These are phyloP conservation scores for Phialocephala subalpina DNA, from an alignment of 2,329 filamentous ascomycete genomes.

Conservation along the genomic window DNA sequence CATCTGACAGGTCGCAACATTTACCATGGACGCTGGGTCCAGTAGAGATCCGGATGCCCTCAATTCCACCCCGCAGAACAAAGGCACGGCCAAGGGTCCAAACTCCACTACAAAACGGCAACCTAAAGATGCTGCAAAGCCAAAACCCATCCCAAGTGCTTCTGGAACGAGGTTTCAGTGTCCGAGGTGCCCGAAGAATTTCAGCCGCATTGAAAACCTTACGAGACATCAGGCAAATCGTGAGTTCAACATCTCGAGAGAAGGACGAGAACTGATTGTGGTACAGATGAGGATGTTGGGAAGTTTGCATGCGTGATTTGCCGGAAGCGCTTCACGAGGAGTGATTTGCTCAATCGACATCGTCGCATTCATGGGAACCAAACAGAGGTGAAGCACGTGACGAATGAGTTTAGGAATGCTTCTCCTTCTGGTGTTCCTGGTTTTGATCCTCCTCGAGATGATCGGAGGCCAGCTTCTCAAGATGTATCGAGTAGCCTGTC, in stretches of 20 bases:
- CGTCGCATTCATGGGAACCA: constrained; percentile 37
- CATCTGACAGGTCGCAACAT: background rate
- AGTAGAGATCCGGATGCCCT: constrained; percentile 5
- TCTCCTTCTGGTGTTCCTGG: constrained; percentile 18
- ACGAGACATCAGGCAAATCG: constrained; percentile 44
- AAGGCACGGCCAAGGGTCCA: background rate
- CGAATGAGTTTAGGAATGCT: constrained; percentile 21
- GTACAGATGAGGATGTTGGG: constrained; percentile 41
- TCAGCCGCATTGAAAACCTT: constrained; percentile 42
- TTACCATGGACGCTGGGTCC: background rate
- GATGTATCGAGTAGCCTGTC: constrained; percentile 22
- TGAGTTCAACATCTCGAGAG: constrained; percentile 26
- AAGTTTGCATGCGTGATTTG: constrained; percentile 41
- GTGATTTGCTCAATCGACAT: constrained; percentile 42
- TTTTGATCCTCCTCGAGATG: constrained; percentile 20
- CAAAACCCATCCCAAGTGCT: constrained; percentile 16
- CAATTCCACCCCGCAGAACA: constrained; percentile 2
- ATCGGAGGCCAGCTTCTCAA: constrained; percentile 21
- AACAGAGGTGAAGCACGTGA: constrained; percentile 28
- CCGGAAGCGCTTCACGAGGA: constrained; percentile 41
- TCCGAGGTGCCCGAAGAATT: constrained; percentile 41
- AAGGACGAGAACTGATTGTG: constrained; percentile 15
- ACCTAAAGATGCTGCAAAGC: constrained; percentile 27
- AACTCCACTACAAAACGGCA: constrained; percentile 19
- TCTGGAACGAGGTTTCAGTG: constrained; percentile 39